Evolutionary conservation across 352 stramenopile genomes (phyloP).

Genomic region (Globisporangium cylindrosporum): DNA sequence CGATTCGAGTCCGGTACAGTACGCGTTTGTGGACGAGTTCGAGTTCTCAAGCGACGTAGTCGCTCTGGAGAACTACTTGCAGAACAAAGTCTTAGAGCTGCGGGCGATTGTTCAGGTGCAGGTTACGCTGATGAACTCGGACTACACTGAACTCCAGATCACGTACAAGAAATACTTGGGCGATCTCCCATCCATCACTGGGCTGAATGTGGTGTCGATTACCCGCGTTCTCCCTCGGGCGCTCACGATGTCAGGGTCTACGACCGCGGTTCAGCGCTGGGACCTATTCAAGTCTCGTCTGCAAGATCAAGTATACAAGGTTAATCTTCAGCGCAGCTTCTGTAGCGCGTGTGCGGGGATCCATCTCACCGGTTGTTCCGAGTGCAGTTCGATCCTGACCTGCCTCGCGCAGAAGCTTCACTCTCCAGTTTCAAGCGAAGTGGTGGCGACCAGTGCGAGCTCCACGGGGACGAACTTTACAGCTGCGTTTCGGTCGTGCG

Average conservation of each 20-base stretch:
- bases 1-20: not conserved
- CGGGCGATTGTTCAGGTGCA: not conserved
- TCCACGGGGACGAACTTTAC: constrained; percentile 11
- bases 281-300: not conserved
- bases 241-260: not conserved
- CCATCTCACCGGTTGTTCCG: not conserved
- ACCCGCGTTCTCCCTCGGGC: not conserved
- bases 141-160: not conserved
- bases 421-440: not conserved
- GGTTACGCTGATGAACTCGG: too few species aligned
- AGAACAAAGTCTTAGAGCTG: constrained; percentile 1
- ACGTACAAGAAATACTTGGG: constrained; percentile 14
- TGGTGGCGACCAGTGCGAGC: not conserved
- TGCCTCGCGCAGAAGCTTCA: constrained; percentile 8
- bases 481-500: not conserved
- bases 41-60: not conserved
- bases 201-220: not conserved
- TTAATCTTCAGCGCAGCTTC: not conserved
- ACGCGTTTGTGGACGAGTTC: constrained; percentile 7
- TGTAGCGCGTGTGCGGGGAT: not conserved
- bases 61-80: not conserved
- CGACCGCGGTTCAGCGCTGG: not conserved
- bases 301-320: not conserved
- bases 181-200: constrained; percentile 2
- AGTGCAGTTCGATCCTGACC: not conserved